Conservation (phyloP, 345 rosid species). For the Euphorbia peplus region DNA sequence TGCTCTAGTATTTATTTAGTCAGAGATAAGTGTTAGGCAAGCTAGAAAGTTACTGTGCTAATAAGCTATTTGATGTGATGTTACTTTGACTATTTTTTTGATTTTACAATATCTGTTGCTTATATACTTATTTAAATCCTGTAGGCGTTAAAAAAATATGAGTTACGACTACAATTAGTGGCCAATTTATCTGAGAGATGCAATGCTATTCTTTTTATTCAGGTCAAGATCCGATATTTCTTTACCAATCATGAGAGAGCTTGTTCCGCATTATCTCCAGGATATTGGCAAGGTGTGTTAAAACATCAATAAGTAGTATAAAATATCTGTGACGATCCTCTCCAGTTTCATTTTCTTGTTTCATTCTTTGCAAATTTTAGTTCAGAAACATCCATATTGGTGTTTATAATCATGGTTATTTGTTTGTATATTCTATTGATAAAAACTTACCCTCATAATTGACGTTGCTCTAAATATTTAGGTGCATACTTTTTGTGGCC, state of each 20-base stretch:
- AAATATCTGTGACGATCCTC: not conserved
- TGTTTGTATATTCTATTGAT: not conserved
- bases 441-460: not conserved
- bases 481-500: not conserved
- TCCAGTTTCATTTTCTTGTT: constrained; percentile 7
- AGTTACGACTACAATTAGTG: constrained; percentile 1
- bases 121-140: not conserved
- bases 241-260: constrained; percentile 89
- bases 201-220: constrained; percentile 16
- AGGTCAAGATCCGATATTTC: constrained; percentile 95
- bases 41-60: not conserved
- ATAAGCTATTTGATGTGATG: not conserved
- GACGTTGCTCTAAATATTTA: not conserved
- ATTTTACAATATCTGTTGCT: not conserved
- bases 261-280: constrained; percentile 96
- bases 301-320: not conserved
- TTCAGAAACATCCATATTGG: not conserved
- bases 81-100: not conserved
- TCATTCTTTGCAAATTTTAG: not conserved
- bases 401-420: not conserved
- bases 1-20: not conserved
- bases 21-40: not conserved
- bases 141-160: constrained; percentile 5
- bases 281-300: constrained; percentile 76
- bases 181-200: constrained; percentile 2